Evolutionary conservation across 148 eudicot species (phyloP).

Genomic region (Rhododendron williamsianum): DNA sequence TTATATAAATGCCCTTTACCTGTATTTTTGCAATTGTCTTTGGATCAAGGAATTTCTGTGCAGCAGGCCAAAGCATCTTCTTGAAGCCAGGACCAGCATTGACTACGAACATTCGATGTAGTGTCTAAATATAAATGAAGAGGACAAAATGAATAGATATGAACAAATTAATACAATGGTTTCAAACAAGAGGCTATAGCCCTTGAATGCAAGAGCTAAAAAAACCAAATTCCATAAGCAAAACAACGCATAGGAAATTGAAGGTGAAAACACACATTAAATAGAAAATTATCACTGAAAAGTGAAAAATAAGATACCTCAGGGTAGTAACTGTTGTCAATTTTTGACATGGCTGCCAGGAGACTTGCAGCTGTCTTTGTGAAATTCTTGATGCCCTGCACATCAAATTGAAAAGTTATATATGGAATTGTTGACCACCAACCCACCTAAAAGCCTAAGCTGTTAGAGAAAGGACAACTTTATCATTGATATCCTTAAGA

Average conservation of each 20-base stretch:
- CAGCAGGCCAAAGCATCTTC: conserved; percentile 76
- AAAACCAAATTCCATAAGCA: neutral
- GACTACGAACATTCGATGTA: conserved; percentile 66
- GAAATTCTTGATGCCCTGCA: conserved; percentile 70
- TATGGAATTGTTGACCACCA: neutral
- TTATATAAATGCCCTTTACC: conserved; percentile 14
- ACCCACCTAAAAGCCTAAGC: neutral
- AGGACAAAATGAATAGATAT: neutral
- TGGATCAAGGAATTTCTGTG: conserved; percentile 61
- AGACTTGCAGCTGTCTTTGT: conserved; percentile 56
- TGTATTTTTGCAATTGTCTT: conserved; percentile 66
- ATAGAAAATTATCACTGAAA: neutral
- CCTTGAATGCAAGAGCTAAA: conserved; percentile 1
- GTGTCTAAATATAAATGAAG: conserved; percentile 38
- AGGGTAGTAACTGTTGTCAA: conserved; percentile 64
- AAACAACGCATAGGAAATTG: neutral
- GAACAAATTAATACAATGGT: neutral
- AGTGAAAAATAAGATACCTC: conserved; percentile 38
- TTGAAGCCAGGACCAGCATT: conserved; percentile 81
- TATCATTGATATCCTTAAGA: neutral
- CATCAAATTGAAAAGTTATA: neutral
- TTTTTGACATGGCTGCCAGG: conserved; percentile 52
- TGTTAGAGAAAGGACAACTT: neutral
- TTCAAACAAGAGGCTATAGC: neutral
- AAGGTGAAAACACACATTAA: neutral